Base-by-base conservation (phyloP, 257 asterid genomes). In the Solanum paucissectum region DNA sequence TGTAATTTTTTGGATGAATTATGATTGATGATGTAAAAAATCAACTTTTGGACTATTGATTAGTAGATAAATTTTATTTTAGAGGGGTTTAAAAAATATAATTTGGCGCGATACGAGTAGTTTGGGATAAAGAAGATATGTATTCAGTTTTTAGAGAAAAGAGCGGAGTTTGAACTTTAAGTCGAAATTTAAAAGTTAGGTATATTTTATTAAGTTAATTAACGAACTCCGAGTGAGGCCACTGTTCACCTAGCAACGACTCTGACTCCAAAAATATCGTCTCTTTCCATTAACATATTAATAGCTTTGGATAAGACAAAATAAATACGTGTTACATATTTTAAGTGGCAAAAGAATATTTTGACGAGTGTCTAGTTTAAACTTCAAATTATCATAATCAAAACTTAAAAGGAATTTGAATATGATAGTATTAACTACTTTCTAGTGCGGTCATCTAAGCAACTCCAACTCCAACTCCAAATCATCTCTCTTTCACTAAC, bases 371-470 rank as follows among this genome's bases (percentile, higher is more conserved):
- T 69, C 1, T 69, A 2, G 11, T 69, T 29, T 36, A 32, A 71
- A 16, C 12, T 16, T 52, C 62, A 16, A 52, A 52, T 16, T 14
- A 18, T 18, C 18, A 18, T 0, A 55, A 55, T 69, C 76, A 11
- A 60, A 60, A 23, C 13, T 55, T 18, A 18, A 60, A 21, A 21
- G 14, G 0, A 25, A 10, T 12, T 66, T 66, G 6, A 66, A 12
- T 64, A 13, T 4, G 14, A 23, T 23, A 62, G 7, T 62, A 62
- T 62, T 62, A 23, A 62, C 1, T n/a, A 62, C 7, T 62, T 62
- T 62, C 1, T 1, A 9, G 3, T 2, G 13, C 12, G 1, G 6
- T 3, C 27, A 21, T 5, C 0, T 23, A 23, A 60, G 13, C 69
- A 60, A 23, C n/a, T 55, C 64, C 64, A 55, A 55, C n/a, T 55